These are phyloP conservation scores for Fusarium veterinarium DNA, from an alignment of 2,329 filamentous ascomycete genomes.

Conservation along the genomic window DNA sequence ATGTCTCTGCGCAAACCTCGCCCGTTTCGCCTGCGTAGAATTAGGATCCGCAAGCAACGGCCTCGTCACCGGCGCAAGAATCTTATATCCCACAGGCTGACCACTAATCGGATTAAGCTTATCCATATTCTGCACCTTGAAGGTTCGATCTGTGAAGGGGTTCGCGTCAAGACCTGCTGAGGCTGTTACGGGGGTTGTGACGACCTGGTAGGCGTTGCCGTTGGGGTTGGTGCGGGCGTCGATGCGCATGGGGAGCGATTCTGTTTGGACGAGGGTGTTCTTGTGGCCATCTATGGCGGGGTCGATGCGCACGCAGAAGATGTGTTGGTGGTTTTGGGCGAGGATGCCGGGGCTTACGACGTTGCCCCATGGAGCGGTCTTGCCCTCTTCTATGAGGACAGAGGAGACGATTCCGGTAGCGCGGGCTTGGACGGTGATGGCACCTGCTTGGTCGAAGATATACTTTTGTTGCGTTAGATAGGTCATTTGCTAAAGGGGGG, in stretches of 20 bases:
- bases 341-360: slow-evolving; percentile 72
- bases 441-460: slow-evolving; percentile 70
- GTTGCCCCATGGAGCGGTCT: slow-evolving; percentile 65
- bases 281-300: slow-evolving; percentile 70
- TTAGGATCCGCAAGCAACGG: slow-evolving; percentile 54
- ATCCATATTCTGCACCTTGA: slow-evolving; percentile 62
- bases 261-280: slow-evolving; percentile 63
- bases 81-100: slow-evolving; percentile 61
- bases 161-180: slow-evolving; percentile 61
- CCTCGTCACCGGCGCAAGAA: slow-evolving; percentile 55
- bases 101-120: slow-evolving; percentile 57
- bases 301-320: slow-evolving; percentile 74
- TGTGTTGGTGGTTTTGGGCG: slow-evolving; percentile 77
- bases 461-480: slow-evolving; percentile 40
- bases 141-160: slow-evolving; percentile 59
- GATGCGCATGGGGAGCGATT: slow-evolving; percentile 58
- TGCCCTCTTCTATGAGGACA: slow-evolving; percentile 68
- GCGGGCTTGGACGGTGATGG: slow-evolving; percentile 70
- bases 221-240: slow-evolving; percentile 58
- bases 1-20: slow-evolving; percentile 57
- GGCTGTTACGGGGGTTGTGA: slow-evolving; percentile 58
- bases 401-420: slow-evolving; percentile 75
- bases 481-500: no score
- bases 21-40: slow-evolving; percentile 54
- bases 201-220: slow-evolving; percentile 56